These are phyloP conservation scores for Vachellia collinsii DNA, from an alignment of 306 rosid genomes.

Conservation along the genomic window DNA sequence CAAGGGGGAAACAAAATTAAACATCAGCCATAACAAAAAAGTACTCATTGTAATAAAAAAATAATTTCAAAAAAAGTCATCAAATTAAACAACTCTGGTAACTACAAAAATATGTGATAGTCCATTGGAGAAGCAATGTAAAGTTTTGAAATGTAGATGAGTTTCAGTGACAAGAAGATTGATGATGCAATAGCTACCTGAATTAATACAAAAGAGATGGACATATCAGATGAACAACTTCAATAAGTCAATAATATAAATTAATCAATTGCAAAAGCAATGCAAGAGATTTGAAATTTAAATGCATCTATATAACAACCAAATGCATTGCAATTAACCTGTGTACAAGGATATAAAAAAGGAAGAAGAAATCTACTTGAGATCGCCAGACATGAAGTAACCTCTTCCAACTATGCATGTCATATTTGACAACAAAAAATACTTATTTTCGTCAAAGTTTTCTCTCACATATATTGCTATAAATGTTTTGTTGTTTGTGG, in stretches of 20 bases:
- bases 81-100: not conserved
- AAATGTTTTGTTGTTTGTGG: not conserved
- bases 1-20: not conserved
- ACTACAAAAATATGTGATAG: not conserved
- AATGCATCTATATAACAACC: conserved; percentile 7
- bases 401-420: not conserved
- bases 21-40: not conserved
- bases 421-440: not conserved
- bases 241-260: conserved; percentile 4
- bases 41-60: not conserved
- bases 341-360: not conserved
- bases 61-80: no score
- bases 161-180: not conserved
- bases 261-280: not conserved
- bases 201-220: not conserved
- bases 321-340: not conserved
- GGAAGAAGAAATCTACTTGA: not conserved
- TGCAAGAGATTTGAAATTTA: not conserved
- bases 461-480: conserved; percentile 12
- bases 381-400: conserved; percentile 3
- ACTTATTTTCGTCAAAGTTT: not conserved
- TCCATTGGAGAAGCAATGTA: not conserved
- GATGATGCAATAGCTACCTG: not conserved
- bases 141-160: not conserved
- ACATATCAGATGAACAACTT: not conserved